Evolutionary conservation across 225 moss, liverwort and hornwort species (phyloP), one percentile per base, ranked within the genome.

Genomic region (Anthoceros angustus): DNA sequence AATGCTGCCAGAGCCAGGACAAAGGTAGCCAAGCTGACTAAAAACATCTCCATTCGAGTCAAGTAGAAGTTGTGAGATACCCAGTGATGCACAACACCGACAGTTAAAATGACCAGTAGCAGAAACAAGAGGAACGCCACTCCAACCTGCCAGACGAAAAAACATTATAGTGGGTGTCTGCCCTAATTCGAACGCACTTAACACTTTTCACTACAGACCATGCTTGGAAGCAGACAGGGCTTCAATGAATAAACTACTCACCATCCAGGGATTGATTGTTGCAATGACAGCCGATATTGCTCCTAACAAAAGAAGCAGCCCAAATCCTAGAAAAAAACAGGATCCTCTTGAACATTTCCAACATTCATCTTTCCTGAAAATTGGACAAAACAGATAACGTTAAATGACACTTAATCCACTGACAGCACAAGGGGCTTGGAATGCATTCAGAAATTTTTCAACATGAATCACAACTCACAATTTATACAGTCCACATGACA

Each of bases 211-310:
- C 20, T 43, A 45, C 15, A 62, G 49, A 32, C 26, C n/a, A 55
- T 6, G 39, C 20, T 14, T 12, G 24, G 6, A 16, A 42, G 25
- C 25, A 40, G 7, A 15, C 42, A 38, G 12, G 5, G 42, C 40
- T 15, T 23, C 42, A 39, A 64, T 38, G 48, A 38, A 2, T 68
- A 68, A 68, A 42, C 25, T 48, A 41, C 87, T 80, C 72, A 92
- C 95, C 92, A 92, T 98, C 95, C 95, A 98, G 50, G 95, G 95
- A 84, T 89, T 82, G 40, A 98, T 89, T 66, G 88, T 98, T 42
- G 92, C 88, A 71, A 98, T 98, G 48, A 92, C 80, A 42, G 92
- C 85, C 41, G 95, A 89, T 74, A 92, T 92, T 64, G 92, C 95
- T 72, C 95, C 92, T 21, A 98, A 80, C 67, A 98, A 62, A 68